Evolutionary conservation across 2,329 filamentous ascomycete species (phyloP), one percentile per base, ranked within the genome.

Genomic region (Fusarium hainanense): DNA sequence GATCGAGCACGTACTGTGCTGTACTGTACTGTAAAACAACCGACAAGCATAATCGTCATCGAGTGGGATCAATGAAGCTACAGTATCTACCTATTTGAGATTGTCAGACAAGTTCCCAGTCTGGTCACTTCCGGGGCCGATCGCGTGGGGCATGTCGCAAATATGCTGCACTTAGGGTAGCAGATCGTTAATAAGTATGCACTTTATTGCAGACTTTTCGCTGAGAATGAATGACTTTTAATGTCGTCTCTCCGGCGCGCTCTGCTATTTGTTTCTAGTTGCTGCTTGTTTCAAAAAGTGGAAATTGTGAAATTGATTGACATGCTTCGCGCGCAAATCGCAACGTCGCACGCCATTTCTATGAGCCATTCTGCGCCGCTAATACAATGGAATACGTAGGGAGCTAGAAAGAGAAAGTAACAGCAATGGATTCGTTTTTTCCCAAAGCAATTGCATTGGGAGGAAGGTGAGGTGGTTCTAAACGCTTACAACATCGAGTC

Each of bases 81-180:
- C 16, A 37, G 32, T 37, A 37, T 37, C 16, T 37, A 46, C 37
- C 25, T 51, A 55, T 61, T 61, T 54, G 46, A 61, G 54, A 68
- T 69, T 70, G 68, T 69, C 51, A 66, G 63, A 64, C 59, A 65
- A 58, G 32, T 56, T 61, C 49, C 48, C 44, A 65, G 50, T 64
- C 58, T 58, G 66, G 62, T 28, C 64, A 65, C 27, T 54, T 48
- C 23, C 46, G 54, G 50, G 49, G 67, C 56, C 69, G 67, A 69
- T 69, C 67, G 54, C 54, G 67, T 70, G 68, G 67, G 67, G 68
- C 51, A 10, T 13, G 54, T 66, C 54, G 52, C 47, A 66, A 66
- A 66, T 30, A 65, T 47, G 54, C 42, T 60, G 47, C 37, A 66
- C 21, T 51, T 54, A 54, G 20, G 32, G 63, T 49, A 49, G 42